phyloP scores from a whole-genome alignment of 23 red algal genomes.

The Agarophyton chilense region DNA sequence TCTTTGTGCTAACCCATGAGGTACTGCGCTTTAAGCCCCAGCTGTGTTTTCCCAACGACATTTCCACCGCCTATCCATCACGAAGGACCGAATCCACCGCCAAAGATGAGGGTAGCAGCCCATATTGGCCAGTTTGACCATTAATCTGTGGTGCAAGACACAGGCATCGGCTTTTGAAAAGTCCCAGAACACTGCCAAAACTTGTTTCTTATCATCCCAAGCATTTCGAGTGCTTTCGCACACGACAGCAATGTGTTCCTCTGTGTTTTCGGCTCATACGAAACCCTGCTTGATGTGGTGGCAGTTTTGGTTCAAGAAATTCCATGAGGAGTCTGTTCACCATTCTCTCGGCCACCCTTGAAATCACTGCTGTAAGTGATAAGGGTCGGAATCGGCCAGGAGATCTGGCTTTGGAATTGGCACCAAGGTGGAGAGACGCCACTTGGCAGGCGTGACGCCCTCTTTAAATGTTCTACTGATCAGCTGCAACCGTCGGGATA shows the following conservation, averaged over 20 bases:
- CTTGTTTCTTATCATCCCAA: neutral
- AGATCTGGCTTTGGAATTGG: neutral
- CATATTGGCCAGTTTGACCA: neutral
- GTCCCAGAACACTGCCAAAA: neutral
- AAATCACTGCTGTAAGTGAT: neutral
- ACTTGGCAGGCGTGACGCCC: neutral
- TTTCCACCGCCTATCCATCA: neutral
- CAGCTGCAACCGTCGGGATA: neutral
- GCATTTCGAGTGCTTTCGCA: neutral
- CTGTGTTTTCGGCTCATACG: neutral
- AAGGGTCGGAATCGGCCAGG: neutral
- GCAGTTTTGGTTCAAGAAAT: neutral
- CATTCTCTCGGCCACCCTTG: neutral
- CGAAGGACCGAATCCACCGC: neutral
- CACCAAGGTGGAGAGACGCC: neutral
- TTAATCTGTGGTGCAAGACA: neutral
- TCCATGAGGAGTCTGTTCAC: neutral
- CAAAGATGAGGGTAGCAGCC: neutral
- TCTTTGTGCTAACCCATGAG: neutral
- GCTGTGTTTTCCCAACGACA: neutral
- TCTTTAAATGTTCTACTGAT: neutral
- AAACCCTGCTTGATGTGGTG: neutral
- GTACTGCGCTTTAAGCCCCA: neutral
- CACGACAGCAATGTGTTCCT: neutral
- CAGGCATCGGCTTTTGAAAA: neutral